These are phyloP conservation scores for Aspergillus ibericus DNA, from an alignment of 2,329 filamentous ascomycete species.

Conservation along the genomic window DNA sequence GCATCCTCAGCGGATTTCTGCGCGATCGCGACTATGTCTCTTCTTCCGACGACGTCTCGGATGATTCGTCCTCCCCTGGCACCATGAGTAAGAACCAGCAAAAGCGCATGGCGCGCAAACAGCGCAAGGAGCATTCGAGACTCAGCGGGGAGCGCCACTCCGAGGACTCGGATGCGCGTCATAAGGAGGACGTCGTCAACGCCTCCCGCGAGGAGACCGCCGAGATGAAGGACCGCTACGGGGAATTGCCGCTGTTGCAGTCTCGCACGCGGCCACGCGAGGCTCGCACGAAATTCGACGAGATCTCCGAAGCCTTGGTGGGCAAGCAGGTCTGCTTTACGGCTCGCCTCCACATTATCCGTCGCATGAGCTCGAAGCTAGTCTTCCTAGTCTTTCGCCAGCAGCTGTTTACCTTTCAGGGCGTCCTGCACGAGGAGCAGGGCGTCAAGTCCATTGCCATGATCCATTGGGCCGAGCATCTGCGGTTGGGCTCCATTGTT, in stretches of 20 bases:
- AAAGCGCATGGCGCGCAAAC: conserved; percentile 43
- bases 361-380: conserved; percentile 76
- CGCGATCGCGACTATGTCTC: conserved; percentile 43
- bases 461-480: conserved; percentile 82
- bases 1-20: conserved; percentile 43
- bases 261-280: conserved; percentile 54
- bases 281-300: conserved; percentile 50
- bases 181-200: conserved; percentile 44
- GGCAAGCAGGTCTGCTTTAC: conserved; percentile 66
- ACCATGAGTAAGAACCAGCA: conserved; percentile 48
- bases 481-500: conserved; percentile 76
- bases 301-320: conserved; percentile 53
- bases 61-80: conserved; percentile 36
- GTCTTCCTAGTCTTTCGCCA: conserved; percentile 86
- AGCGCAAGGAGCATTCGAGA: conserved; percentile 41
- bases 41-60: conserved; percentile 45
- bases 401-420: conserved; percentile 79
- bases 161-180: conserved; percentile 39
- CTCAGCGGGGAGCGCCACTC: conserved; percentile 47
- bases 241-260: conserved; percentile 58
- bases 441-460: conserved; percentile 69
- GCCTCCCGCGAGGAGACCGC: conserved; percentile 57
- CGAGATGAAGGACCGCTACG: conserved; percentile 61
- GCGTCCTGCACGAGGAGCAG: conserved; percentile 66
- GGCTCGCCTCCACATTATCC: conserved; percentile 73